Percentiles rank a stretch among this genome's conserved stretches.
phyloP scores from a whole-genome alignment of 78 protist genomes.

The Tieghemostelium lacteum region DNA sequence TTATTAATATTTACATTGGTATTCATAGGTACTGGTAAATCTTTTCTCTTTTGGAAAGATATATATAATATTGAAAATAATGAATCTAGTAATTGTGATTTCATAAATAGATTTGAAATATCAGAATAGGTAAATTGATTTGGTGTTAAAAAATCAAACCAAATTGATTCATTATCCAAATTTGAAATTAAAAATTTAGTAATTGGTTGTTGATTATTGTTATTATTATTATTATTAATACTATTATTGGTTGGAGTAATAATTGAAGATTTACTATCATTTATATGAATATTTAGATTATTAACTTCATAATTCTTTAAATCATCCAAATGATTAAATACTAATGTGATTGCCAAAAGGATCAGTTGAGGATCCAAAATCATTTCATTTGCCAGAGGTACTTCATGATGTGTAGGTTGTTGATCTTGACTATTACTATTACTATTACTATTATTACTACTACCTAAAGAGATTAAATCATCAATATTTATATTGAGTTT shows the following conservation, averaged over 20 bases:
- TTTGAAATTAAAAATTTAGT: slow-evolving; percentile 42
- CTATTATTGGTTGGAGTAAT: background rate
- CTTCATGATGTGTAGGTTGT: background rate
- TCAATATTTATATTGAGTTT: slow-evolving; percentile 31
- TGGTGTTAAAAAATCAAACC: slow-evolving; percentile 38
- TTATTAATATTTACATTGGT: background rate
- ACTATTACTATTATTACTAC: background rate
- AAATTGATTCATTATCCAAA: background rate
- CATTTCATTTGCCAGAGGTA: background rate
- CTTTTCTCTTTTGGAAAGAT: slow-evolving; percentile 3
- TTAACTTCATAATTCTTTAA: background rate
- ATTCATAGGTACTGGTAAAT: too few relatives aligned
- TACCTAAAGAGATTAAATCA: background rate
- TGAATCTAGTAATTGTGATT: slow-evolving; percentile 21
- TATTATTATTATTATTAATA: background rate
- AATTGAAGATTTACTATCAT: too few relatives aligned
- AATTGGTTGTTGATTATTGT: slow-evolving; percentile 1
- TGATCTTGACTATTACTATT: background rate
- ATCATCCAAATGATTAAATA: slow-evolving; percentile 28
- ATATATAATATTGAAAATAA: slow-evolving; percentile 33
- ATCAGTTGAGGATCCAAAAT: slow-evolving; percentile 36
- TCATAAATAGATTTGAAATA: slow-evolving; percentile 11
- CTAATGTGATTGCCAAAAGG: slow-evolving; percentile 37
- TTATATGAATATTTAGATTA: too few relatives aligned
- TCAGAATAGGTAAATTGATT: slow-evolving; percentile 17